Conservation (phyloP, 2,329 filamentous ascomycete species). For the Alternaria ethzedia region DNA sequence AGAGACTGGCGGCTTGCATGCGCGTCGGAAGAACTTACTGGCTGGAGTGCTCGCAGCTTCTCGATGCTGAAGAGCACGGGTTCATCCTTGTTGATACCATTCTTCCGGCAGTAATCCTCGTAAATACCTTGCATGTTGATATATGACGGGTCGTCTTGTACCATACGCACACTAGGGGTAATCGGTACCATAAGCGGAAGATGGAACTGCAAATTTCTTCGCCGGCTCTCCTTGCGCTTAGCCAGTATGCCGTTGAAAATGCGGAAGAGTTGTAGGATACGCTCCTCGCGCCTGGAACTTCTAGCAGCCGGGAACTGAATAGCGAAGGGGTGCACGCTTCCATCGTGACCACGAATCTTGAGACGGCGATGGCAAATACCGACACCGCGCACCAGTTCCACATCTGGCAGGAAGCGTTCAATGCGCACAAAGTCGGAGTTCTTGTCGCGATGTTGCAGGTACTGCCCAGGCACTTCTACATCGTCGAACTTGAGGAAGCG, state of each 20-base stretch:
- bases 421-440: slow-evolving; percentile 98
- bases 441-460: slow-evolving; percentile 96
- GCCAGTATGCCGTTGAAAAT: slow-evolving; percentile 93
- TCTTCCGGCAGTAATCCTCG: slow-evolving; percentile 91
- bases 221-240: slow-evolving; percentile 93
- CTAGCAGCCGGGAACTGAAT: slow-evolving; percentile 94
- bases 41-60: slow-evolving; percentile 75
- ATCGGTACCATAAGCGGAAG: slow-evolving; percentile 94
- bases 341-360: slow-evolving; percentile 96
- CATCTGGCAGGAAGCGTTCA: slow-evolving; percentile 92
- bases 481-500: slow-evolving; percentile 98
- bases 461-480: slow-evolving; percentile 96
- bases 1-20: neutral
- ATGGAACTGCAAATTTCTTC: slow-evolving; percentile 94
- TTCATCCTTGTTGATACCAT: slow-evolving; percentile 90
- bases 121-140: slow-evolving; percentile 94
- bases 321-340: slow-evolving; percentile 94
- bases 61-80: slow-evolving; percentile 95
- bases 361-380: slow-evolving; percentile 90
- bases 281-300: slow-evolving; percentile 91
- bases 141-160: slow-evolving; percentile 94
- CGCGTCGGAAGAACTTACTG: slow-evolving; percentile 30
- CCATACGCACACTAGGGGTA: slow-evolving; percentile 90
- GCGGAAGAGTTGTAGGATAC: slow-evolving; percentile 93
- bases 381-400: slow-evolving; percentile 89